Conservation (phyloP, 371 early-diverging fungal species). For the Haplosporangium sp. region DNA sequence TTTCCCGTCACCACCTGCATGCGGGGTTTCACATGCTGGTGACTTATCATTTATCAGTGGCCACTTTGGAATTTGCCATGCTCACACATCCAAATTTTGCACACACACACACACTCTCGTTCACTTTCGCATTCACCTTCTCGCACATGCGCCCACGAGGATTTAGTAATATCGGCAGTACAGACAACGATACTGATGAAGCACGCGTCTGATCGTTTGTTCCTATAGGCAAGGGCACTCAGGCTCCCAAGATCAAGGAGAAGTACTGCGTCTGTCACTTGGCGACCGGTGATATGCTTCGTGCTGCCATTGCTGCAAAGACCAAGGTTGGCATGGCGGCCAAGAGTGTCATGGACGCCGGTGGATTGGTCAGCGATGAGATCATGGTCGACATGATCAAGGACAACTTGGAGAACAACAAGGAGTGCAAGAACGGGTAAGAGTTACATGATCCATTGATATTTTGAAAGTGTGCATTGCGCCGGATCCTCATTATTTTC, state of each 20-base stretch:
- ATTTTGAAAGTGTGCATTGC: conserved; percentile 3
- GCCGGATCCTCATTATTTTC: no score
- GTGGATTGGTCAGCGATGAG: conserved; percentile 98
- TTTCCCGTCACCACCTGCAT: neutral
- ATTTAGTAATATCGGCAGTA: no score
- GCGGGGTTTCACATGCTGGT: conserved; percentile 1
- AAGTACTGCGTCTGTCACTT: conserved; percentile 96
- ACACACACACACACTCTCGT: no score
- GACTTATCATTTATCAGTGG: no score
- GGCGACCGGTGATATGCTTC: conserved; percentile 99
- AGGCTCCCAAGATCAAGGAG: conserved; percentile 95
- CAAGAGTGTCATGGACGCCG: conserved; percentile 98
- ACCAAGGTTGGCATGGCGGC: conserved; percentile 94
- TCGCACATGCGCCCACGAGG: neutral
- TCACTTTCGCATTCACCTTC: no score
- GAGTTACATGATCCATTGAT: conserved; percentile 4
- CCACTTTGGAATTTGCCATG: no score
- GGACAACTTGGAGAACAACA: conserved; percentile 92
- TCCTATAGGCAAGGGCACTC: conserved; percentile 95
- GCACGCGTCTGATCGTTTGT: no score
- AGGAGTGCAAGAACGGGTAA: conserved; percentile 91
- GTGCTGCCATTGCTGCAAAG: conserved; percentile 95
- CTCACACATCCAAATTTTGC: no score
- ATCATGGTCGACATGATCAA: conserved; percentile 97
- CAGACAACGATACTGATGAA: no score